Base-by-base conservation (phyloP, 2,329 filamentous ascomycete species). In the Trichoderma aggressivum region DNA sequence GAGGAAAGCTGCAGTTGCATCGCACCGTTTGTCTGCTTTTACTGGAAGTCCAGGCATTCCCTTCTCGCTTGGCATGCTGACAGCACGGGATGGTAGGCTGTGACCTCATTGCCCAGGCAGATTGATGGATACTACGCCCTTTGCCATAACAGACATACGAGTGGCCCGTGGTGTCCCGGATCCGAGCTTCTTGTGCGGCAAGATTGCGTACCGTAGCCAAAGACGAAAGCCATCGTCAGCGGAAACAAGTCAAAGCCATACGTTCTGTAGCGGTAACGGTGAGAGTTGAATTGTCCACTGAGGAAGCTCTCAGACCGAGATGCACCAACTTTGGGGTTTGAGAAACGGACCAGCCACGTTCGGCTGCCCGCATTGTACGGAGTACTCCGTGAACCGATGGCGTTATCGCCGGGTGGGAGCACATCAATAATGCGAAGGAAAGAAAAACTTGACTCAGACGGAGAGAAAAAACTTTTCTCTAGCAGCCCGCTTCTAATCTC, bases 331-430 rank as follows among this genome's bases (percentile, higher is more conserved):
- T 66, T 26, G n/a, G 50, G 39, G 32, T 26, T 26, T 14, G 64
- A 18, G 32, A 55, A 67, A 50, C 62, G 62, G 62, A 55, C 8
- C n/a, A 36, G 43, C 43, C 28, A 55, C 28, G 21, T 63, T 58
- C 11, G 64, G 34, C 34, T 28, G 21, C 26, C 64, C 64, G 64
- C 53, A 43, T 30, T 26, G 24, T 43, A 12, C 47, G 43, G 39
- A 26, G 53, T 43, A 12, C 47, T 53, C 47, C 47, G 56, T 61
- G 26, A 47, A 36, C 66, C 56, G 39, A 71, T 71, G 58, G 69
- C 69, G 69, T 71, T 66, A 71, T 71, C 61, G 24, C 61, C 39
- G 16, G 43, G 36, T 60, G 28, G 60, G 60, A 56, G 47, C 60
- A 70, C 34, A 47, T 65, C 28, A 62, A 34, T 39, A 21, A 55